These are phyloP conservation scores for Anthracocystis walkeri DNA, from an alignment of 1,284 basidiomycete genomes.

Conservation along the genomic window DNA sequence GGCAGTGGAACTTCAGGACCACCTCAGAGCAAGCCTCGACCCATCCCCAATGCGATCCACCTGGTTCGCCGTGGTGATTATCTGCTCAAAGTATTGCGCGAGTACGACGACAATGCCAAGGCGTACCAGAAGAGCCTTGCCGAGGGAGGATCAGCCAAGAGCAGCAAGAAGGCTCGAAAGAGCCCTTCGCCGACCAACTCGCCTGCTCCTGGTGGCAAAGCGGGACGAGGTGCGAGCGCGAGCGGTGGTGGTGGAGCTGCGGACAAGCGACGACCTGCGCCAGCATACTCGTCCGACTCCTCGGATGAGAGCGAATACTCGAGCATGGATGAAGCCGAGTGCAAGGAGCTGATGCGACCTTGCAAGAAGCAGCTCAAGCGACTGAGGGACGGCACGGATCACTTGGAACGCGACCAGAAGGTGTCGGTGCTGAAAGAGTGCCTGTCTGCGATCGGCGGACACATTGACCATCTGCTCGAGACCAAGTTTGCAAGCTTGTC, in stretches of 20 bases:
- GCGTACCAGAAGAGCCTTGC: constrained; percentile 45
- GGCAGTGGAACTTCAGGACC: constrained; percentile 30
- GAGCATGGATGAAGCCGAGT: constrained; percentile 94
- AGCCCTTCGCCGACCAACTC: constrained; percentile 44
- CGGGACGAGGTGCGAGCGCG: constrained; percentile 18
- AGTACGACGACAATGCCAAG: constrained; percentile 73
- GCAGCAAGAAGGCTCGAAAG: constrained; percentile 44
- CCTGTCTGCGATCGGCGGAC: constrained; percentile 88
- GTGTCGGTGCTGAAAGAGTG: constrained; percentile 95
- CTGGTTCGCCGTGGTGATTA: constrained; percentile 97
- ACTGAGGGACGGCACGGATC: constrained; percentile 87
- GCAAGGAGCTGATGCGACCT: constrained; percentile 94
- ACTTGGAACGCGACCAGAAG: constrained; percentile 92
- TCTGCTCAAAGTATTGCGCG: constrained; percentile 85
- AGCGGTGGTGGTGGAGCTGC: constrained; percentile 15
- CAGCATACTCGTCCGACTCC: constrained; percentile 51
- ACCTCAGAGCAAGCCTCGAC: constrained; percentile 57
- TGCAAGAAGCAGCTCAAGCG: constrained; percentile 98
- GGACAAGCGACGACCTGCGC: constrained; percentile 52
- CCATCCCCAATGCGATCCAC: constrained; percentile 75
- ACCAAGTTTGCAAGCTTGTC: constrained; percentile 76
- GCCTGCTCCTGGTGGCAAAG: constrained; percentile 47
- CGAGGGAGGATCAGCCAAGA: constrained; percentile 27
- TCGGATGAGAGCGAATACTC: constrained; percentile 59
- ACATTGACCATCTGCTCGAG: constrained; percentile 86